Base-by-base conservation (phyloP, 2,329 filamentous ascomycete genomes). In the Zymoseptoria passerinii region DNA sequence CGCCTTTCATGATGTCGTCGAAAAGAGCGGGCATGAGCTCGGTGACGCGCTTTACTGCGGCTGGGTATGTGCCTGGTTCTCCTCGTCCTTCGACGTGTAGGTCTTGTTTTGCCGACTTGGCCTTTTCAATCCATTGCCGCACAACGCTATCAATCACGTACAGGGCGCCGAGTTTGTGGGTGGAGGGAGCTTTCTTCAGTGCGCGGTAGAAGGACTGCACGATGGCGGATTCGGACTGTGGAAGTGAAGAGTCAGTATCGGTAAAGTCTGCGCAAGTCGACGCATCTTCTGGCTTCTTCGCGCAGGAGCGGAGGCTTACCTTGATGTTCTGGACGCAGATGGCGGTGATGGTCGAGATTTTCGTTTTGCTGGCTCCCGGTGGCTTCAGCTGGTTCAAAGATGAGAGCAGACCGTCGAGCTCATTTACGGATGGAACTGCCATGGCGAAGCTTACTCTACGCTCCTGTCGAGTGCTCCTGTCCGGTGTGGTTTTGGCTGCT, bases 71-170 rank as follows among this genome's bases (percentile, higher is more conserved):
- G 73, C 94, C 94, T 77, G 95, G 90, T 66, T 87, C 84, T 66
- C 92, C 90, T 75, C 85, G 82, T 77, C 88, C 89, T 57, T 71
- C 68, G 23, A 71, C 61, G 75, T 91, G 84, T 71, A 87, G 77
- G 73, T 75, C 72, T 66, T 97, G 92, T 70, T 89, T 89, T 67
- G 88, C 83, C 71, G 86, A 83, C 77, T 92, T 94, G 71, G 94
- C 92, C 77, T 91, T 89, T 75, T 97, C 92, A 80, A 96, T 86
- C 92, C 94, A 99, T 80, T 95, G 92, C 77, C 94, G 90, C 75
- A 92, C 92, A 83, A 99, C 92, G 81, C 92, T 96, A 83, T 99
- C 94, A 92, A 99, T 90, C 78, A 97, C 92, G 86, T 99, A 99
- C 78, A 99, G 87, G 72, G 96, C 92, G 78, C 94, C 94, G 76